Evolutionary conservation across 306 rosid species (phyloP).

Genomic region (Luffa acutangula): DNA sequence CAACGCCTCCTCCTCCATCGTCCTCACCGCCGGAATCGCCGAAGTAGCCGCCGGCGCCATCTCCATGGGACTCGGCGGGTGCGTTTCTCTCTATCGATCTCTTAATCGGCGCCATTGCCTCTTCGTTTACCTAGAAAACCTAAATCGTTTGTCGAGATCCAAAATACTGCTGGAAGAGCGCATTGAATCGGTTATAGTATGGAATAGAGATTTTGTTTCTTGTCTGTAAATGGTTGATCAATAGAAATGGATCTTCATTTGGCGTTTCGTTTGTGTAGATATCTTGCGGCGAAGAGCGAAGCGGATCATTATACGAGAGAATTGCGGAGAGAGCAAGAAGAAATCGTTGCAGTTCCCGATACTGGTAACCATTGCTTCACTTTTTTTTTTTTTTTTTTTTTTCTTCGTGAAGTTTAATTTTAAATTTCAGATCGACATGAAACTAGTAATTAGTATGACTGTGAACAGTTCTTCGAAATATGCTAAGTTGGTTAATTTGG

Average conservation of each 20-base stretch:
- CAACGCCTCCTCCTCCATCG: slow-evolving; percentile 48
- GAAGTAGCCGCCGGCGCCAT: slow-evolving; percentile 71
- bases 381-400: background rate
- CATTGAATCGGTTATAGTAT: background rate
- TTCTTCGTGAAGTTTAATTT: background rate
- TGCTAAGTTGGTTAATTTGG: background rate
- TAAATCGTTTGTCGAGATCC: background rate
- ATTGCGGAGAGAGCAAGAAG: slow-evolving; percentile 38
- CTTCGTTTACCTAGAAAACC: slow-evolving; percentile 4
- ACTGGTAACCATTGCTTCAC: slow-evolving; percentile 25
- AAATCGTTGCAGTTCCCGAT: slow-evolving; percentile 29
- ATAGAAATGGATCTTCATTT: background rate
- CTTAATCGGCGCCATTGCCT: background rate
- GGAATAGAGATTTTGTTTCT: no score
- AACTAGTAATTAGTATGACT: background rate
- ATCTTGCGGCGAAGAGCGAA: slow-evolving; percentile 41
- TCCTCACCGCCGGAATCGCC: slow-evolving; percentile 66
- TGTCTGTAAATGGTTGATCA: no score
- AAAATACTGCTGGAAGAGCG: background rate
- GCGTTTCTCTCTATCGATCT: background rate
- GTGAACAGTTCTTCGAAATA: background rate
- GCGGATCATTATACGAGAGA: slow-evolving; percentile 38
- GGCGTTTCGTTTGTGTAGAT: slow-evolving; percentile 16
- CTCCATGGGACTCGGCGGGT: slow-evolving; percentile 58
- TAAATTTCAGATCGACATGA: background rate